These are phyloP conservation scores for Rugonectria rugulosa DNA, from an alignment of 2,329 filamentous ascomycete species.

Conservation along the genomic window DNA sequence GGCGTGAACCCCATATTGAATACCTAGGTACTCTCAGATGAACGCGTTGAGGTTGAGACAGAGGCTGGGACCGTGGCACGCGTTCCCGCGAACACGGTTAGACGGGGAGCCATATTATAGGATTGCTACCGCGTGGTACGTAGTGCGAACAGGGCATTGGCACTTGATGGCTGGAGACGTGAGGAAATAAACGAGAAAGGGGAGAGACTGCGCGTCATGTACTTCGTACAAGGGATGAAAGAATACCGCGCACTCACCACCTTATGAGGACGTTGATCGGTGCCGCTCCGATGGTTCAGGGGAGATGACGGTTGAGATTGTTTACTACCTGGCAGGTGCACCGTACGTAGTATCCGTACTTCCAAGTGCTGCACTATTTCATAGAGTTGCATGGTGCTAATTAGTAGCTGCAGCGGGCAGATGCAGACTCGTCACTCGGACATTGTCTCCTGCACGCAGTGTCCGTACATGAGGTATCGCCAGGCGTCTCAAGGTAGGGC, in stretches of 20 bases:
- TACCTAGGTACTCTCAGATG: too few species aligned
- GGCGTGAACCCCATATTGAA: slow-evolving; percentile 14
- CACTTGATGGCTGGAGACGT: too few species aligned
- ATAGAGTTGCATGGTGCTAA: slow-evolving; percentile 10
- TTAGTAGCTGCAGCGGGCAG: slow-evolving; percentile 12
- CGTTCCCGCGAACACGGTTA: slow-evolving; percentile 11
- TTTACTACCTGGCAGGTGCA: too few species aligned
- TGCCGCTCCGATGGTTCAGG: not conserved
- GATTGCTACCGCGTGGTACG: too few species aligned
- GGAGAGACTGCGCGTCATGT: not conserved
- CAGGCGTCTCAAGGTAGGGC: not conserved
- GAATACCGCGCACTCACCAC: not conserved
- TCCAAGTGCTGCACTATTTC: slow-evolving; percentile 4
- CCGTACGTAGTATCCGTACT: too few species aligned
- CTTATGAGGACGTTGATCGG: not conserved
- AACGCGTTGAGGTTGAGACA: slow-evolving; percentile 26
- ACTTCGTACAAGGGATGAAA: not conserved
- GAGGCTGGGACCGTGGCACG: slow-evolving; percentile 15
- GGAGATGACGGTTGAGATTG: not conserved
- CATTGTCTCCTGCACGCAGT: slow-evolving; percentile 7
- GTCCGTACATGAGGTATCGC: too few species aligned
- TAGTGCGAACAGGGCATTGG: too few species aligned
- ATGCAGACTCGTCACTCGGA: slow-evolving; percentile 14
- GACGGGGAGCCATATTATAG: too few species aligned
- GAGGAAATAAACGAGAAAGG: not conserved